Evolutionary conservation across 1,139 yeast species (phyloP).

Genomic region (Lodderomyces elongisporus): DNA sequence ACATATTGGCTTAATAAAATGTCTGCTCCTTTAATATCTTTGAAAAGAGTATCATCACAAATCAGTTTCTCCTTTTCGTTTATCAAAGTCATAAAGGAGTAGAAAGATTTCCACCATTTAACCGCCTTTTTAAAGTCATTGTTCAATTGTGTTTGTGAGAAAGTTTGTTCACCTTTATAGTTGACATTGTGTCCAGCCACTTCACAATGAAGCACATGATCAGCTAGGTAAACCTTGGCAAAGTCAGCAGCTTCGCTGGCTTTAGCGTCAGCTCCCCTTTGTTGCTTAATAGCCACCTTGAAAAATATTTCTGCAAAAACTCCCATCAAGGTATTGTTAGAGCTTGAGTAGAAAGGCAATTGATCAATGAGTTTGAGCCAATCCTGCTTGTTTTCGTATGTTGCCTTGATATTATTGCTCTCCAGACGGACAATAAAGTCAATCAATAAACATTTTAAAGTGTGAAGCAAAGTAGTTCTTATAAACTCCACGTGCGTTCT

Average conservation of each 20-base stretch:
- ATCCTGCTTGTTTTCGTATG: slow-evolving; percentile 36
- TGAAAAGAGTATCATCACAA: slow-evolving; percentile 27
- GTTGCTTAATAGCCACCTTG: slow-evolving; percentile 32
- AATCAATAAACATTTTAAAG: slow-evolving; percentile 50
- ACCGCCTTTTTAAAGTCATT: slow-evolving; percentile 39
- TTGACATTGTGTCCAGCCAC: slow-evolving; percentile 39
- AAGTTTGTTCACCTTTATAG: slow-evolving; percentile 40
- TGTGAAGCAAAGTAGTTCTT: slow-evolving; percentile 46
- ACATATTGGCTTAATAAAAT: slow-evolving; percentile 26
- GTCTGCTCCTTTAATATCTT: slow-evolving; percentile 37
- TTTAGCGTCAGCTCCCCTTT: slow-evolving; percentile 18
- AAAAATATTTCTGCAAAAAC: slow-evolving; percentile 41
- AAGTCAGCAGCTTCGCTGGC: slow-evolving; percentile 20
- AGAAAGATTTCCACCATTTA: slow-evolving; percentile 38
- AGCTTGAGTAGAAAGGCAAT: slow-evolving; percentile 55
- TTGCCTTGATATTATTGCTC: slow-evolving; percentile 35
- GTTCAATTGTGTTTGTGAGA: slow-evolving; percentile 31
- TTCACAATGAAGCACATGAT: slow-evolving; percentile 35
- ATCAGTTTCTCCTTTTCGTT: slow-evolving; percentile 32
- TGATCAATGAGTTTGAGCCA: slow-evolving; percentile 57
- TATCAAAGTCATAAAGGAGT: slow-evolving; percentile 32
- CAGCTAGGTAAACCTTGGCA: slow-evolving; percentile 34
- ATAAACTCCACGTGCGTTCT: slow-evolving; percentile 62
- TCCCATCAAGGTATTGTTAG: slow-evolving; percentile 43
- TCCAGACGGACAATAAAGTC: slow-evolving; percentile 53